These are phyloP conservation scores for Amanita exitialis DNA, from an alignment of 768 basidiomycete species.

Conservation along the genomic window DNA sequence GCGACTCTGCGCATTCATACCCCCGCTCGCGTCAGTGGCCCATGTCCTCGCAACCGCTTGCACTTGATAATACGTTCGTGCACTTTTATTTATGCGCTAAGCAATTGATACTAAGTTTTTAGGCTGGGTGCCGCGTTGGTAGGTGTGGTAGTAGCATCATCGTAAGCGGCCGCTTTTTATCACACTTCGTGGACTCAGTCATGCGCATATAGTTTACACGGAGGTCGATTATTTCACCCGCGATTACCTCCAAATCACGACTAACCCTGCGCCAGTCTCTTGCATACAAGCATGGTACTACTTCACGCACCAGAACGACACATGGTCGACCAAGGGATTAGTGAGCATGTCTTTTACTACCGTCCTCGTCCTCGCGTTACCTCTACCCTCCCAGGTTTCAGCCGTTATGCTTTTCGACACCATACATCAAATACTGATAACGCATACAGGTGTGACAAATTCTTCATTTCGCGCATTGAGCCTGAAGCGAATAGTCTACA, in stretches of 20 bases:
- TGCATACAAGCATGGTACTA: constrained; percentile 48
- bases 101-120: constrained; percentile 1
- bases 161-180: constrained; percentile 23
- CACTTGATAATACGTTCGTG: constrained; percentile 25
- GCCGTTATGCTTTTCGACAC: constrained; percentile 41
- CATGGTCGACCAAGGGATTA: constrained; percentile 35
- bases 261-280: constrained; percentile 28
- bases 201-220: constrained; percentile 30
- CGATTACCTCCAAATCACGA: neutral
- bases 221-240: constrained; percentile 24
- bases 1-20: neutral
- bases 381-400: constrained; percentile 27
- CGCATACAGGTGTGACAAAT: constrained; percentile 30
- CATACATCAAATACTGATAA: constrained; percentile 41
- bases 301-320: constrained; percentile 38
- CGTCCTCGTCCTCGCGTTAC: neutral
- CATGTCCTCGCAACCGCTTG: constrained; percentile 10
- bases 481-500: constrained; percentile 26
- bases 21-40: neutral
- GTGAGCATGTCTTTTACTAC: constrained; percentile 19
- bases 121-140: constrained; percentile 42
- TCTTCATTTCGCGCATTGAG: neutral
- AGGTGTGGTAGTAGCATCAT: constrained; percentile 36
- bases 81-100: neutral
- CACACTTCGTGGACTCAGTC: neutral